These are phyloP conservation scores for Saksenaea oblongispora DNA, from an alignment of 371 early-diverging fungal genomes.

Conservation along the genomic window DNA sequence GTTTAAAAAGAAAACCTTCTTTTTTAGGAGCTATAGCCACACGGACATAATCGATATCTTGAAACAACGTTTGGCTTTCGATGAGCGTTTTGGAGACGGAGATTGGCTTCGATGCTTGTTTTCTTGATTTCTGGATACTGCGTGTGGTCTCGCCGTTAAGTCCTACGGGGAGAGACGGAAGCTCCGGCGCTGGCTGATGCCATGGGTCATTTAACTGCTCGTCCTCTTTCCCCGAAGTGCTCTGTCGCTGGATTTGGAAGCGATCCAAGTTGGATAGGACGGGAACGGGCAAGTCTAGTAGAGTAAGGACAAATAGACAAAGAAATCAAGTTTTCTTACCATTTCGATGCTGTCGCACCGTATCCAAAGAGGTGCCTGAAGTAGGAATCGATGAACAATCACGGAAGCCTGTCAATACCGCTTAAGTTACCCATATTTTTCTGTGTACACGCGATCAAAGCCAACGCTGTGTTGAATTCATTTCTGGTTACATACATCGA, in stretches of 20 bases:
- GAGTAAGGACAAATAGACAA: background rate
- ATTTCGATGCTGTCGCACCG: constrained; percentile 33
- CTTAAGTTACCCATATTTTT: constrained; percentile 66
- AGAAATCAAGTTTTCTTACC: constrained; percentile 18
- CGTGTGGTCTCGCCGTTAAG: background rate
- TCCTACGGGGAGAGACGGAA: background rate
- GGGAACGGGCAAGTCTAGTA: constrained; percentile 38
- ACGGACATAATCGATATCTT: constrained; percentile 48
- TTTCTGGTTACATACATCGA: constrained; percentile 55
- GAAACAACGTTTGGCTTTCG: constrained; percentile 34
- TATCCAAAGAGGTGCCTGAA: constrained; percentile 36
- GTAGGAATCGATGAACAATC: background rate
- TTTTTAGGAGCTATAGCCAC: constrained; percentile 64
- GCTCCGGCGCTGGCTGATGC: background rate
- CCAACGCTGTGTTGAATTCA: constrained; percentile 71
- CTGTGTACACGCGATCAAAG: constrained; percentile 70
- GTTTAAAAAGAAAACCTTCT: constrained; percentile 82
- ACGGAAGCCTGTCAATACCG: background rate
- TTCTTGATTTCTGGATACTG: background rate
- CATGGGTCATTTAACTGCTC: background rate
- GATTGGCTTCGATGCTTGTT: background rate
- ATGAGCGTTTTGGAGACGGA: background rate
- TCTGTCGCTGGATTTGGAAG: constrained; percentile 13
- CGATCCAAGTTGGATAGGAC: constrained; percentile 22
- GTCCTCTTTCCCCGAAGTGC: background rate